Conservation (phyloP, 306 rosid species). For the Quercus agrifolia region DNA sequence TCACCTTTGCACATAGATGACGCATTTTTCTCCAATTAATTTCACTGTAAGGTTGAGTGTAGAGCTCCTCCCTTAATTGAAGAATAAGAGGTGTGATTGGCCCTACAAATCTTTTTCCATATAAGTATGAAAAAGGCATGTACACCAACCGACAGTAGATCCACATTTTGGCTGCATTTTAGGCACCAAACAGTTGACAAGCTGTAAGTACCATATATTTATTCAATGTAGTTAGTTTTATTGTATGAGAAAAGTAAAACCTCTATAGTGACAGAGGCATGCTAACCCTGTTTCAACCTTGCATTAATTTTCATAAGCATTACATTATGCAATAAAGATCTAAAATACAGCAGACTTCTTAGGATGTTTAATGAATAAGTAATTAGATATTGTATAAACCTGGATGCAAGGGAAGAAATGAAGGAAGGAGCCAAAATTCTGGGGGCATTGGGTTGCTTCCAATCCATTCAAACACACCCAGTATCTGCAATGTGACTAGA, state of each 20-base stretch:
- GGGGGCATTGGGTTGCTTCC: conserved; percentile 17
- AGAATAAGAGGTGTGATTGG: conserved; percentile 69
- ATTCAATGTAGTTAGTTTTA: not conserved
- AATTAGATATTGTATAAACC: not conserved
- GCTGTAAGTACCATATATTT: not conserved
- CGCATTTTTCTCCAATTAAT: conserved; percentile 59
- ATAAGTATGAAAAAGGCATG: conserved; percentile 82
- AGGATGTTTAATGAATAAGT: too few species aligned
- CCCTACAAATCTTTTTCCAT: conserved; percentile 66
- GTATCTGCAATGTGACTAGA: not conserved
- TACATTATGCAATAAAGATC: not conserved
- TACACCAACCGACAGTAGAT: conserved; percentile 70
- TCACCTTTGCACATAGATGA: conserved; percentile 57
- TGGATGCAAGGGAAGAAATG: conserved; percentile 3
- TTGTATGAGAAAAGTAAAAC: not conserved
- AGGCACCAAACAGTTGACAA: not conserved
- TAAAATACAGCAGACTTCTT: not conserved
- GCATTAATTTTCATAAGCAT: not conserved
- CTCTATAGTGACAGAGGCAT: not conserved
- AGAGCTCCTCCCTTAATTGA: conserved; percentile 54
- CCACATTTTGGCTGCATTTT: conserved; percentile 75
- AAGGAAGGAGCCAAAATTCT: conserved; percentile 18
- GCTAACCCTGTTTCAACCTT: not conserved
- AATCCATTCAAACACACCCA: conserved; percentile 21
- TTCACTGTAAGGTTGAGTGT: conserved; percentile 40